These are phyloP conservation scores for Aspergillus leporis DNA, from an alignment of 495 filamentous ascomycete species.

Conservation along the genomic window DNA sequence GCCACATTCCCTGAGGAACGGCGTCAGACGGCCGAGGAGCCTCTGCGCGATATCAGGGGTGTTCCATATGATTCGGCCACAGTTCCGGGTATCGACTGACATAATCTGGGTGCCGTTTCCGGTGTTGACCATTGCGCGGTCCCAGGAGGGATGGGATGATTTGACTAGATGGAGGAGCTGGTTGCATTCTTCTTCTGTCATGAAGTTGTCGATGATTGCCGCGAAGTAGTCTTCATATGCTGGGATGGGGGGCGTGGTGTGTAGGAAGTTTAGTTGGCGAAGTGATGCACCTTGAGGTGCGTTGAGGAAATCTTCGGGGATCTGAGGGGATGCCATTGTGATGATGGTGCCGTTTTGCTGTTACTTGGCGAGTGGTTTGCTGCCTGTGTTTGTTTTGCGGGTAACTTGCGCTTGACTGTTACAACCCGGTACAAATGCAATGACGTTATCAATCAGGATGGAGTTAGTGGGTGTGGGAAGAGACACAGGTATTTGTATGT, in stretches of 20 bases:
- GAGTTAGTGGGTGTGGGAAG: too few species aligned
- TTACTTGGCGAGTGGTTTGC: too few species aligned
- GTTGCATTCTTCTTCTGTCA: constrained; percentile 61
- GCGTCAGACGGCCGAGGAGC: constrained; percentile 58
- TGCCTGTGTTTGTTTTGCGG: too few species aligned
- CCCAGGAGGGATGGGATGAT: constrained; percentile 33
- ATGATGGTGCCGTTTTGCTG: too few species aligned
- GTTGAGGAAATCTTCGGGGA: constrained; percentile 9
- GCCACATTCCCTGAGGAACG: constrained; percentile 43
- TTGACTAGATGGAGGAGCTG: constrained; percentile 59
- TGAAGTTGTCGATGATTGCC: constrained; percentile 61
- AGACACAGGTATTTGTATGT: too few species aligned
- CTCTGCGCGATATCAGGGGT: constrained; percentile 58
- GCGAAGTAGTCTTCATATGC: constrained; percentile 58
- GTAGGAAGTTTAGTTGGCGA: too few species aligned
- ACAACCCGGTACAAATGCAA: too few species aligned
- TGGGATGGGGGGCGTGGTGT: constrained; percentile 48
- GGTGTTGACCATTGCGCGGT: constrained; percentile 57
- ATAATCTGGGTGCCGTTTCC: constrained; percentile 61
- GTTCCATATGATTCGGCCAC: constrained; percentile 79
- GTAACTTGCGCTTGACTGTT: too few species aligned
- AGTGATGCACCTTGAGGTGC: too few species aligned
- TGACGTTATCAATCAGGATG: too few species aligned
- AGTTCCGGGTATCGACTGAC: constrained; percentile 59
- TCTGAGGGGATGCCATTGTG: constrained; percentile 28